Evolutionary conservation across 139 green algal genomes (phyloP), one percentile per base, ranked within the genome.

Genomic region (Chlorella sp.): DNA sequence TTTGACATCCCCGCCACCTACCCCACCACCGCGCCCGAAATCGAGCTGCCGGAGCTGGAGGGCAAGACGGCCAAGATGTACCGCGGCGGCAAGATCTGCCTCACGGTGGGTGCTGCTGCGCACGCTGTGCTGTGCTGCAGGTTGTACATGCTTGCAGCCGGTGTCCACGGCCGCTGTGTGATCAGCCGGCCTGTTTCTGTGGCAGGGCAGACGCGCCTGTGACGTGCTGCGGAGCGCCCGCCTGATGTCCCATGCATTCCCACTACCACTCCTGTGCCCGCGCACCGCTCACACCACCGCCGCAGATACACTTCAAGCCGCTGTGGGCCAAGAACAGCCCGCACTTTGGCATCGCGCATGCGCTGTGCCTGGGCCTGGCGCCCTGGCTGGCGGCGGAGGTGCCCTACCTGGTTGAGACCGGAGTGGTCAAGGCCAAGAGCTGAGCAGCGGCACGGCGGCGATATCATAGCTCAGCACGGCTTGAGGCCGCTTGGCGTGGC

Each of bases 21-120:
- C 89, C 96, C 96, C 5, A 81, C 89, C n/a, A 95, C 92, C 16
- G 93, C 97, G 3, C 97, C 97, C 3, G 97, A 99, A 86, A 97
- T 99, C 30, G 90, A 98, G 84, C 90, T 99, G 6, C 97, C 97
- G 3, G 95, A 98, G 88, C 93, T 99, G 57, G 96, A 99, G 44
- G 97, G 97, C 79, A 99, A 99, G 87, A 98, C 95, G 5, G 92
- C 95, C 65, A 98, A 98, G 92, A 99, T 99, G 97, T 99, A 99
- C 90, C 85, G 96, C 12, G 97, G 97, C 34, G 97, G 97, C 20
- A 97, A 98, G 74, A 98, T 99, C 81, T 98, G 97, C 91, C 88
- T 98, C 4, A 99, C 97, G 51, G 51, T 60, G 51, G 51, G 51
- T 60, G 51, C 7, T 60, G 44, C 44, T 55, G 44, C 51, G 51